Evolutionary conservation across 192 early-diverging fungal species (phyloP), one percentile per base, ranked within the genome.

Genomic region (Coemansia sp.): DNA sequence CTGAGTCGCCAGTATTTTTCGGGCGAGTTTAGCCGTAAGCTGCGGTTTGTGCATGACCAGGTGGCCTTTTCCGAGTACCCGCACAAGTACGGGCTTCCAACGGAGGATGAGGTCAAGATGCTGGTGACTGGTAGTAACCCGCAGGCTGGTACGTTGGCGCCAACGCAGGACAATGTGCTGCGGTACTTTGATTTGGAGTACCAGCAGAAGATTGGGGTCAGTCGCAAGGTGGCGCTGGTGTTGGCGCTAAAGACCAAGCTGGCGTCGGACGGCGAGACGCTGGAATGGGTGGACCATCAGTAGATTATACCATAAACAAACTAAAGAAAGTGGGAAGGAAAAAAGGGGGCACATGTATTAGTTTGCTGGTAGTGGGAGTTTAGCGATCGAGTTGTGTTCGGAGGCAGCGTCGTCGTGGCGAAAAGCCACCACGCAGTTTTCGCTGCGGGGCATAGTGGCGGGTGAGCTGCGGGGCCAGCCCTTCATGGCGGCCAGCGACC

Each of bases 181-280:
- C 67, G 78, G 25, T 84, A 79, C 44, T 85, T 84, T 49, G 58
- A 78, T 9, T 69, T 61, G 53, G 72, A 82, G 63, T 64, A 61
- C 20, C 67, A 51, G 4, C 54, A 66, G 32, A 90, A 90, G 71
- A 75, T 84, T 38, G 88, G 88, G 36, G 79, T 85, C 9, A 51
- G 45, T 11, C 69, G 84, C 58, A 88, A 56, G 32, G 45, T 58
- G n/a, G n/a, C n/a, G n/a, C n/a, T n/a, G n/a, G n/a, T n/a, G n/a
- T n/a, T n/a, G n/a, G n/a, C n/a, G n/a, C n/a, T n/a, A n/a, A n/a
- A n/a, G n/a, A n/a, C n/a, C n/a, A n/a, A n/a, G n/a, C n/a, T n/a
- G n/a, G n/a, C n/a, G n/a, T n/a, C n/a, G n/a, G n/a, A n/a, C n/a
- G n/a, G n/a, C n/a, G n/a, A n/a, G n/a, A n/a, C n/a, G n/a, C n/a